Evolutionary conservation across 1,284 basidiomycete genomes (phyloP), one percentile per base, ranked within the genome.

Genomic region (Anthracocystis walkeri): DNA sequence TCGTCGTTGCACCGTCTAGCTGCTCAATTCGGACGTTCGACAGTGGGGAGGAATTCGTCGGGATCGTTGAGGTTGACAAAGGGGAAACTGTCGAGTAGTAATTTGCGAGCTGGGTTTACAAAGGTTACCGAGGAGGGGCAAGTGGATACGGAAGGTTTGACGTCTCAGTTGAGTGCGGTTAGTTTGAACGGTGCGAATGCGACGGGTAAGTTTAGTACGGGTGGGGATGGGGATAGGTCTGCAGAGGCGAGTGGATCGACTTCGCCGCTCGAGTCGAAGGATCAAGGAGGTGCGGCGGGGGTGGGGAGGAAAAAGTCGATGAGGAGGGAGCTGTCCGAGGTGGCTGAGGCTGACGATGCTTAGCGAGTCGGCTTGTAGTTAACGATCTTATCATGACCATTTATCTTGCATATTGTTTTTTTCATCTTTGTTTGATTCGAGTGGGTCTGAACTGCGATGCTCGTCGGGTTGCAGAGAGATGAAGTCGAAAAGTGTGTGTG

Each of bases 31-130:
- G 54, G 55, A 4, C 38, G 71, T 2, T 51, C 45, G 8, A 70
- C 67, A 11, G 61, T 75, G 8, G 72, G 56, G 7, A 46, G 72
- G 7, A 67, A 67, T 38, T 70, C 66, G 5, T 65, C 66, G 0
- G 73, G 73, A 3, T 60, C 56, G 18, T 42, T 75, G 41, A n/a
- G 73, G 23, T 48, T 75, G 27, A 75, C 73, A 0, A 70, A 71
- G 25, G 64, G 73, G 0, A 41, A 60, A 31, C 40, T 75, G 21
- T 56, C 51, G n/a, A 75, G 65, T 21, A 61, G 25, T 12, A 66
- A 71, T 42, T 31, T 70, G 5, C 44, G 67, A 14, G 65, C 53
- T 0, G 61, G 58, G 12, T 67, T 67, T 23, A 67, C 66, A 0
- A 49, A 54, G 8, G 35, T 45, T 11, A 42, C 21, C 12, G 20